Percentiles rank a stretch among this genome's conserved stretches.
Conservation (phyloP, 2,329 filamentous ascomycete genomes). For the Venturia oleaginea region DNA sequence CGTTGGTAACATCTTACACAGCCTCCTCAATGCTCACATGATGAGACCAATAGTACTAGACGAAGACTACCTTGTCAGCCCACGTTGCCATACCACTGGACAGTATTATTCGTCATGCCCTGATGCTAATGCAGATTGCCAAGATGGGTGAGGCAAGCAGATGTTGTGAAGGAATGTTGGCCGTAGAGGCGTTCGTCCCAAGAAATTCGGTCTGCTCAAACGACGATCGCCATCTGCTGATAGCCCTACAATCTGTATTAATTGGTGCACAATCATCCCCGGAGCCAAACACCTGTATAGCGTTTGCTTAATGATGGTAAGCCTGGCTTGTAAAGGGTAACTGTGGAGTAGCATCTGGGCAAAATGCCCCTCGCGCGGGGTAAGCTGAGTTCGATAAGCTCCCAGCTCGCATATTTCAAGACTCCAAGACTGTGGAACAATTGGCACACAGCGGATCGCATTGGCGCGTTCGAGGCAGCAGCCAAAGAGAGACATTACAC, state of each 20-base stretch:
- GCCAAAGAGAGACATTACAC: not conserved
- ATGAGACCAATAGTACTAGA: not conserved
- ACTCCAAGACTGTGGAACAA: not conserved
- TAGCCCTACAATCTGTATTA: not conserved
- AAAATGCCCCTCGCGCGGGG: not conserved
- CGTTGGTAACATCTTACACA: not conserved
- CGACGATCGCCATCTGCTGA: not conserved
- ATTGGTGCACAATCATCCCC: not conserved
- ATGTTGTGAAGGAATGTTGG: not conserved
- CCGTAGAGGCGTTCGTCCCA: not conserved
- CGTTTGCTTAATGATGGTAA: not conserved
- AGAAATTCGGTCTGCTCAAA: not conserved
- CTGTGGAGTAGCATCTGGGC: not conserved
- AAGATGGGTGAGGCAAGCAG: not conserved
- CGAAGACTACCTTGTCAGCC: not conserved
- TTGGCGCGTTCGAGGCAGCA: not conserved
- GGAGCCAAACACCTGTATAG: not conserved
- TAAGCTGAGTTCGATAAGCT: not conserved
- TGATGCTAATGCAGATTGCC: not conserved
- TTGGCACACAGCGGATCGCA: slow-evolving; percentile 2
- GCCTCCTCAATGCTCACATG: not conserved
- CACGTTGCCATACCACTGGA: not conserved
- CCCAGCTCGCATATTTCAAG: not conserved
- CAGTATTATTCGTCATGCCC: not conserved
- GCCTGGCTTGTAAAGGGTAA: not conserved